These are phyloP conservation scores for Barnettozyma sp. DNA, from an alignment of 805 yeast genomes.

Conservation along the genomic window DNA sequence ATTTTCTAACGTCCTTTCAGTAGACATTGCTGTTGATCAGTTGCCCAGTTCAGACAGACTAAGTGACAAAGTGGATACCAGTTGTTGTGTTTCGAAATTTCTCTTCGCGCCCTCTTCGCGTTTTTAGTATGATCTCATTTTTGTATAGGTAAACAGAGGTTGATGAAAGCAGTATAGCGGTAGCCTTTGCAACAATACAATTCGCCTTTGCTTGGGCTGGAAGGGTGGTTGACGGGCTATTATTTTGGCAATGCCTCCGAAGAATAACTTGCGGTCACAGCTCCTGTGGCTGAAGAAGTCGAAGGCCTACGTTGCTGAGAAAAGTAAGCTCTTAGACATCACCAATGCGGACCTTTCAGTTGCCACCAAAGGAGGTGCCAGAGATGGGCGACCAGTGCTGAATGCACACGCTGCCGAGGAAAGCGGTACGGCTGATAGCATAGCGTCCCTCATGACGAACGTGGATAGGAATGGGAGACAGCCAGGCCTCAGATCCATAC, in stretches of 20 bases:
- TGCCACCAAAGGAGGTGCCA: not conserved
- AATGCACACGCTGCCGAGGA: slow-evolving; percentile 1
- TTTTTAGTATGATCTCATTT: no score
- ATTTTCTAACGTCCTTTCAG: slow-evolving; percentile 23
- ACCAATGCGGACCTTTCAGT: slow-evolving; percentile 3
- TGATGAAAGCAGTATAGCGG: not conserved
- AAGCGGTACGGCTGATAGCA: slow-evolving; percentile 1
- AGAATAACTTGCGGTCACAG: slow-evolving; percentile 25
- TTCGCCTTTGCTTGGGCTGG: no score
- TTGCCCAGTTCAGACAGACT: no score
- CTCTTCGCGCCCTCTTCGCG: slow-evolving; percentile 6
- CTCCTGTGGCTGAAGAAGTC: slow-evolving; percentile 23
- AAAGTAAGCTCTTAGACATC: slow-evolving; percentile 12
- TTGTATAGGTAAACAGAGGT: not conserved
- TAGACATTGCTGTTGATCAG: no score
- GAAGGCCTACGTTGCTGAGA: slow-evolving; percentile 20
- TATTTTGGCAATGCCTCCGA: slow-evolving; percentile 20
- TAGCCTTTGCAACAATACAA: no score
- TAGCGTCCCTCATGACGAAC: slow-evolving; percentile 7
- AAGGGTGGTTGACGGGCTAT: no score
- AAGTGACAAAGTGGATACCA: no score
- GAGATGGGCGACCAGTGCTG: not conserved
- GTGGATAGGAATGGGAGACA: slow-evolving; percentile 12
- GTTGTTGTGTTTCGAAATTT: no score
- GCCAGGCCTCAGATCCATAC: slow-evolving; percentile 17